These are phyloP conservation scores for Grosmannia penicillata DNA, from an alignment of 2,329 filamentous ascomycete species.

Conservation along the genomic window DNA sequence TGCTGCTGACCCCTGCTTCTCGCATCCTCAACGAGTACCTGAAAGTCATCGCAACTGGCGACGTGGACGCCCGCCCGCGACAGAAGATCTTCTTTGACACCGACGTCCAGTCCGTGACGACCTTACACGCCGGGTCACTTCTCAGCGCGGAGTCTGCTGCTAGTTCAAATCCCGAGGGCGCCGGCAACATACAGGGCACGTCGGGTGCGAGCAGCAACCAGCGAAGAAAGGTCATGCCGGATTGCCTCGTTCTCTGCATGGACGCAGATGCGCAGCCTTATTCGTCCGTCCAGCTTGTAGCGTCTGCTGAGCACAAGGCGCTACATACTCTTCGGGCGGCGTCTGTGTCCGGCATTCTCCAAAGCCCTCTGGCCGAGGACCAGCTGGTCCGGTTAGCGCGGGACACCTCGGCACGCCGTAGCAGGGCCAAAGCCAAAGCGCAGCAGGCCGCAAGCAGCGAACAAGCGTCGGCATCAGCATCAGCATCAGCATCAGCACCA, in stretches of 20 bases:
- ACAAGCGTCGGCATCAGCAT: background rate
- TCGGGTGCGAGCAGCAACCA: background rate
- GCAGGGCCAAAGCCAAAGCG: constrained; percentile 2
- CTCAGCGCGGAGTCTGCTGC: background rate
- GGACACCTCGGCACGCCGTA: constrained; percentile 1
- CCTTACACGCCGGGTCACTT: background rate
- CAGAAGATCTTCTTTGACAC: constrained; percentile 5
- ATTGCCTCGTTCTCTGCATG: constrained; percentile 3
- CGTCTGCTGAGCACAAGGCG: constrained; percentile 4
- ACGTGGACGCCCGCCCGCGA: constrained; percentile 22
- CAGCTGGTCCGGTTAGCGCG: constrained; percentile 4
- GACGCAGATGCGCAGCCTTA: background rate
- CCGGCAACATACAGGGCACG: background rate
- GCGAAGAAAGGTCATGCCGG: constrained; percentile 1
- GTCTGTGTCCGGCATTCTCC: background rate
- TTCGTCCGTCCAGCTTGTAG: constrained; percentile 1
- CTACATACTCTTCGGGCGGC: constrained; percentile 3
- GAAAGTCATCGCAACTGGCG: too few species aligned
- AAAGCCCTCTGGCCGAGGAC: constrained; percentile 1
- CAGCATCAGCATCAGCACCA: too few species aligned
- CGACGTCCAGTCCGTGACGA: background rate
- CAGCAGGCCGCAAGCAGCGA: background rate
- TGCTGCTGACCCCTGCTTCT: constrained; percentile 1
- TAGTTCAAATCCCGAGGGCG: background rate
- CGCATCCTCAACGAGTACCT: constrained; percentile 3